Evolutionary conservation across 2,329 filamentous ascomycete genomes (phyloP).

Genomic region (Penicillium fuscoglaucum): DNA sequence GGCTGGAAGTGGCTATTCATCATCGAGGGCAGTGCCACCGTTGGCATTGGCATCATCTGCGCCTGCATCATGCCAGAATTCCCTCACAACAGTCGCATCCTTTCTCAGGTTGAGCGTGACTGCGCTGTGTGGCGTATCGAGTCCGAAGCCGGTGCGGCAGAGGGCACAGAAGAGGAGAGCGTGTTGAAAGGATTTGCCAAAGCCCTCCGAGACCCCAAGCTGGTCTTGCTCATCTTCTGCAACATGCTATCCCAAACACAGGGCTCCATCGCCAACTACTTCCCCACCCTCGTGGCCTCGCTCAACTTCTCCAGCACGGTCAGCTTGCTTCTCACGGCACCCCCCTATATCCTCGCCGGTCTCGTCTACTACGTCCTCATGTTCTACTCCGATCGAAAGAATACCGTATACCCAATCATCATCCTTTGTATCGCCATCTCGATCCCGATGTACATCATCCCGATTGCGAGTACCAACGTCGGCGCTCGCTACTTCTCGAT

Average conservation of each 20-base stretch:
- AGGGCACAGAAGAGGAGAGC: slow-evolving; percentile 39
- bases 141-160: slow-evolving; percentile 42
- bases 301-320: slow-evolving; percentile 35
- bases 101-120: slow-evolving; percentile 23
- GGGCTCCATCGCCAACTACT: slow-evolving; percentile 33
- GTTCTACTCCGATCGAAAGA: slow-evolving; percentile 43
- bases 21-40: slow-evolving; percentile 30
- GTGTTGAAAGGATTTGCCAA: slow-evolving; percentile 24
- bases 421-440: slow-evolving; percentile 38
- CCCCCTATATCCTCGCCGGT: slow-evolving; percentile 48
- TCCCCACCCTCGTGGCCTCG: slow-evolving; percentile 27
- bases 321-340: slow-evolving; percentile 50
- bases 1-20: slow-evolving; percentile 35
- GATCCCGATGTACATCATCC: slow-evolving; percentile 42
- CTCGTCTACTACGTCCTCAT: slow-evolving; percentile 38
- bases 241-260: slow-evolving; percentile 45
- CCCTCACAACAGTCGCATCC: slow-evolving; percentile 43
- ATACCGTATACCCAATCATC: slow-evolving; percentile 38
- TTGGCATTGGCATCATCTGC: slow-evolving; percentile 34
- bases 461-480: slow-evolving; percentile 39
- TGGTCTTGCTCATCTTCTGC: slow-evolving; percentile 41
- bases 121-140: slow-evolving; percentile 30
- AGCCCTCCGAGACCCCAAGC: slow-evolving; percentile 40
- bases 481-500: slow-evolving; percentile 47
- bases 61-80: slow-evolving; percentile 42